A percentile compares a stretch with the other conserved stretches of the same genome.
phyloP scores from a whole-genome alignment of 805 yeast species.

The Starmera pachycereana region DNA sequence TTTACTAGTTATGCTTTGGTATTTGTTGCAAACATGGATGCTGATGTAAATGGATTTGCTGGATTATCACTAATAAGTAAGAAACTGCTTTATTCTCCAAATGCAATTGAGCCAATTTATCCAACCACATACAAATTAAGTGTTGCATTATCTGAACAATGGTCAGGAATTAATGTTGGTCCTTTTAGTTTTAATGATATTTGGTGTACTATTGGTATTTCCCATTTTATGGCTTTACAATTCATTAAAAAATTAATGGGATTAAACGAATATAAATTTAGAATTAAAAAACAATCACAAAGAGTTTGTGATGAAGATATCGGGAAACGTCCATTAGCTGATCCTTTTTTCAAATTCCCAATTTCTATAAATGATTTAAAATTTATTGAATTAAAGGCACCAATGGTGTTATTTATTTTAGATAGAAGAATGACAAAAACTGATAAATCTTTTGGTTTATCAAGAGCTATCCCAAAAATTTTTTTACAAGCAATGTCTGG shows the following conservation, averaged over 20 bases:
- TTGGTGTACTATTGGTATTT: slow-evolving; percentile 85
- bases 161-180: slow-evolving; percentile 88
- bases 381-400: slow-evolving; percentile 73
- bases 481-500: slow-evolving; percentile 94
- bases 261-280: slow-evolving; percentile 65
- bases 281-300: slow-evolving; percentile 56
- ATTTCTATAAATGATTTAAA: slow-evolving; percentile 48
- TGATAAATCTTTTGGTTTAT: slow-evolving; percentile 85
- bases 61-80: slow-evolving; percentile 60
- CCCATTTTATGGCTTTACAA: slow-evolving; percentile 71
- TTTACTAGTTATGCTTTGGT: slow-evolving; percentile 72
- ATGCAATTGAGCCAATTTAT: slow-evolving; percentile 70
- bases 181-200: slow-evolving; percentile 71
- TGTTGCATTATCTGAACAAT: slow-evolving; percentile 71
- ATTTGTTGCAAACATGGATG: slow-evolving; percentile 51
- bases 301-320: slow-evolving; percentile 63
- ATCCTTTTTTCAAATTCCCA: slow-evolving; percentile 58
- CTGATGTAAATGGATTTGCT: slow-evolving; percentile 52
- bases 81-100: slow-evolving; percentile 57
- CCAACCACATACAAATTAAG: slow-evolving; percentile 57
- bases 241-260: slow-evolving; percentile 71
- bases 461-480: slow-evolving; percentile 84
- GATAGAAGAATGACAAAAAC: slow-evolving; percentile 94
- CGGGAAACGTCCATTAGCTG: slow-evolving; percentile 73
- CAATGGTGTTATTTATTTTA: slow-evolving; percentile 71